Evolutionary conservation across 2,329 filamentous ascomycete species (phyloP).

Genomic region (Alternaria postmessia): DNA sequence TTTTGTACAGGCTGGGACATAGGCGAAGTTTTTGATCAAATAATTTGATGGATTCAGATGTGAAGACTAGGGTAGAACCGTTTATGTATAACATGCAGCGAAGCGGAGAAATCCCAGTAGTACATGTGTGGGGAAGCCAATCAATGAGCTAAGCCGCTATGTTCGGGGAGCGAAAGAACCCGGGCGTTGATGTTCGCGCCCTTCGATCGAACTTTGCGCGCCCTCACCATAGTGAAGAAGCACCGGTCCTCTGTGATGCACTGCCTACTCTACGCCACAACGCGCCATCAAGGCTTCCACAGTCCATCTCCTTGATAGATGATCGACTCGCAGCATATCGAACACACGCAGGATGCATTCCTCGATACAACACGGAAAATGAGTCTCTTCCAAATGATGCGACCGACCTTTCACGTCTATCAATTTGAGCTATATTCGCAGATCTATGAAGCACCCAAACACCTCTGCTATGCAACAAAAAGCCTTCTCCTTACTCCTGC

Average conservation of each 20-base stretch:
- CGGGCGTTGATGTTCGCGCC: neutral
- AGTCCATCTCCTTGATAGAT: neutral
- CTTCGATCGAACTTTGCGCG: neutral
- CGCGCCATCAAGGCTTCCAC: neutral
- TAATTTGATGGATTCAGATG: neutral
- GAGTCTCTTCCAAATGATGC: neutral
- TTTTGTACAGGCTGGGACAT: slow-evolving; percentile 33
- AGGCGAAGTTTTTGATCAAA: neutral
- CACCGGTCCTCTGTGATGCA: no score
- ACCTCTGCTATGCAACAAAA: slow-evolving; percentile 7
- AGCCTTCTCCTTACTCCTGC: slow-evolving; percentile 6
- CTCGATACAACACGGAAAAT: neutral
- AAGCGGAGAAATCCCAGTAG: neutral
- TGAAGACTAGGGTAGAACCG: neutral
- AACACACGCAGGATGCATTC: neutral
- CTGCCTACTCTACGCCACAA: neutral
- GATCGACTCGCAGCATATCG: neutral
- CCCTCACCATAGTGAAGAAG: neutral
- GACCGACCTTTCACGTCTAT: neutral
- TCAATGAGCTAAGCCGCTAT: slow-evolving; percentile 9
- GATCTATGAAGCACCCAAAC: slow-evolving; percentile 3
- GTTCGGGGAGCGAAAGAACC: neutral
- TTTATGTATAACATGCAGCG: slow-evolving; percentile 2
- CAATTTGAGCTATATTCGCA: no score
- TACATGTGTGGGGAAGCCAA: slow-evolving; percentile 18